phyloP scores from a whole-genome alignment of 169 alveolate species.

The Plasmodium ovale region DNA sequence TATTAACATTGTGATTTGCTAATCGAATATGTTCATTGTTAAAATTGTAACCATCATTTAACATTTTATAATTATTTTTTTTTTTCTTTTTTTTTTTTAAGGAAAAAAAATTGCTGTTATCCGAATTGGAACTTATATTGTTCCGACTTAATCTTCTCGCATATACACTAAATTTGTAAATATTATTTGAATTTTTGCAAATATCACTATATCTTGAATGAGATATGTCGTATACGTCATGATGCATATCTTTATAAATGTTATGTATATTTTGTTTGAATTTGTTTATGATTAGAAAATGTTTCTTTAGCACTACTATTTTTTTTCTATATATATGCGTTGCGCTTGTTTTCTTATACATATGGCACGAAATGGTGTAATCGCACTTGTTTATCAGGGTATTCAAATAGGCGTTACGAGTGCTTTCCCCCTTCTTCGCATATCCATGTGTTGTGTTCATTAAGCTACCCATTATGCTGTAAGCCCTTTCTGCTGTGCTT shows the following conservation, averaged over 20 bases:
- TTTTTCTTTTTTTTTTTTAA: conserved; percentile 48
- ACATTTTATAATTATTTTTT: conserved; percentile 35
- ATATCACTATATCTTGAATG: conserved; percentile 53
- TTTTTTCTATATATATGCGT: conserved; percentile 71
- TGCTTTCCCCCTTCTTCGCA: conserved; percentile 6
- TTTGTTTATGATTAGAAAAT: conserved; percentile 49
- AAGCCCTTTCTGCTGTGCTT: background rate
- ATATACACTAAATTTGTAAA: conserved; percentile 52
- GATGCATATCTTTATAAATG: conserved; percentile 24
- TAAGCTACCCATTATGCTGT: background rate
- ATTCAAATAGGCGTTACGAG: conserved; percentile 30
- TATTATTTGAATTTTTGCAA: conserved; percentile 38
- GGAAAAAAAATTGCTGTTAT: conserved; percentile 63
- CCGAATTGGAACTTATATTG: conserved; percentile 7
- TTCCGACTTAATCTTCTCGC: conserved; percentile 38
- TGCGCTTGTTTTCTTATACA: conserved; percentile 62
- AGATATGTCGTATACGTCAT: conserved; percentile 55
- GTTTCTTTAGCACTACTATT: conserved; percentile 38
- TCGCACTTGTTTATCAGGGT: conserved; percentile 50
- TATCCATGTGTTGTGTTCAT: background rate
- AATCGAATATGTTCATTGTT: conserved; percentile 59
- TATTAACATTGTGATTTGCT: conserved; percentile 45
- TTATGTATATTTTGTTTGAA: conserved; percentile 48
- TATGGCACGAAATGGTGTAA: conserved; percentile 64
- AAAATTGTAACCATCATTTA: conserved; percentile 56